Evolutionary conservation across 2,329 filamentous ascomycete species (phyloP).

Genomic region (Claviceps pazoutovae): DNA sequence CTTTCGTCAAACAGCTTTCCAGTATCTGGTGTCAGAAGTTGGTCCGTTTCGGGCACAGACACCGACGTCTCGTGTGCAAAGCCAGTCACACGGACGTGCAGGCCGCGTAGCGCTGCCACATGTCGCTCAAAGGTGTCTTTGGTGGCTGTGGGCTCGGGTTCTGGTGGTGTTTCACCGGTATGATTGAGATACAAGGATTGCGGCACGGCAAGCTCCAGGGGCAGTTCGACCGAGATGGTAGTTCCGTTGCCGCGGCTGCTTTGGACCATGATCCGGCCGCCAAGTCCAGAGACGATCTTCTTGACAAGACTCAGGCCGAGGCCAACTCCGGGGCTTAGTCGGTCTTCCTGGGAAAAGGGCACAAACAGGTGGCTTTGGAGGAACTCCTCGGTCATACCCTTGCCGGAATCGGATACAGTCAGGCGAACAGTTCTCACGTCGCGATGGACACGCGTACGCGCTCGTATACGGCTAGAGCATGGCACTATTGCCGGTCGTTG

Average conservation of each 20-base stretch:
- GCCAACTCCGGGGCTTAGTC: constrained; percentile 44
- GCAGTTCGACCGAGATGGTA: constrained; percentile 19
- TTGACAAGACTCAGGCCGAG: constrained; percentile 53
- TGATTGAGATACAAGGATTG: neutral
- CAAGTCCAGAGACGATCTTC: constrained; percentile 41
- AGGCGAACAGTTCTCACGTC: constrained; percentile 18
- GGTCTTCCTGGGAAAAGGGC: constrained; percentile 51
- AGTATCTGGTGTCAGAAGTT: neutral
- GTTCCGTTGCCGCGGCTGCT: constrained; percentile 27
- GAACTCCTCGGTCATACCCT: constrained; percentile 50
- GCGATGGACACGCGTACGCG: neutral
- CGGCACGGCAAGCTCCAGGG: constrained; percentile 9
- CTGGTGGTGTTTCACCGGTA: neutral
- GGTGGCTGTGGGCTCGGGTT: too few relatives aligned
- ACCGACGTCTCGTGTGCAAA: constrained; percentile 5
- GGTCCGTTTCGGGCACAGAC: neutral
- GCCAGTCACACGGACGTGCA: constrained; percentile 16
- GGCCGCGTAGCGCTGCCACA: constrained; percentile 15
- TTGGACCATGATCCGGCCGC: constrained; percentile 44
- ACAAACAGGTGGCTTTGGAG: constrained; percentile 45
- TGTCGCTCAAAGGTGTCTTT: constrained; percentile 12
- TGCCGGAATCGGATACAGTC: constrained; percentile 48
- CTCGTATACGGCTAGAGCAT: neutral
- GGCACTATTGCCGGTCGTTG: constrained; percentile 10
- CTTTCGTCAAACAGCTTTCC: neutral